These are phyloP conservation scores for Fusarium sp. DNA, from an alignment of 2,329 filamentous ascomycete species.

Conservation along the genomic window DNA sequence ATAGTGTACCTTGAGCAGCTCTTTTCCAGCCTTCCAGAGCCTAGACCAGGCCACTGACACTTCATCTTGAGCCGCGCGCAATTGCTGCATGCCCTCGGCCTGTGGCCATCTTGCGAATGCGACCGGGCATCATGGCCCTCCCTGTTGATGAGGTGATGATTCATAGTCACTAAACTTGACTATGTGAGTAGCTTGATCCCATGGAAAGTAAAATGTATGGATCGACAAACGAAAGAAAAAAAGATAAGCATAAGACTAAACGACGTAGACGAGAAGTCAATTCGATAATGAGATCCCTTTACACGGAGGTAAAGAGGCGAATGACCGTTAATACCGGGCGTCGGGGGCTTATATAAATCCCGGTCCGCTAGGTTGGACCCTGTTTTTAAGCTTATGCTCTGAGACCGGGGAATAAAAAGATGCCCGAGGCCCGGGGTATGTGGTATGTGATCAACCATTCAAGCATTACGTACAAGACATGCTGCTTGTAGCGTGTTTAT, in stretches of 20 bases:
- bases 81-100: conserved; percentile 47
- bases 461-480: too few species aligned
- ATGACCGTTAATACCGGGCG: conserved; percentile 28
- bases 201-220: too few species aligned
- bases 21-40: conserved; percentile 27
- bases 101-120: conserved; percentile 16
- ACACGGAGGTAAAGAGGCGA: conserved; percentile 17
- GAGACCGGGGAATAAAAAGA: conserved; percentile 4
- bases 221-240: not conserved
- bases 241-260: too few species aligned
- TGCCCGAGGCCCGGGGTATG: not conserved
- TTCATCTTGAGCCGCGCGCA: conserved; percentile 52
- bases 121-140: conserved; percentile 6
- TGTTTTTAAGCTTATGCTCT: not conserved
- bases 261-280: not conserved
- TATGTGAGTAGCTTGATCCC: too few species aligned
- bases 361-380: not conserved
- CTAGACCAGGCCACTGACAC: conserved; percentile 47
- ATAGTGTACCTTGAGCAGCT: conserved; percentile 43
- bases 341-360: conserved; percentile 21
- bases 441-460: not conserved
- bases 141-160: conserved; percentile 35
- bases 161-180: conserved; percentile 17
- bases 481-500: too few species aligned
- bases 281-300: not conserved